Percentiles rank a stretch among this genome's conserved stretches.
Conservation (phyloP, 441 rosid species). For the Iberis amara region DNA sequence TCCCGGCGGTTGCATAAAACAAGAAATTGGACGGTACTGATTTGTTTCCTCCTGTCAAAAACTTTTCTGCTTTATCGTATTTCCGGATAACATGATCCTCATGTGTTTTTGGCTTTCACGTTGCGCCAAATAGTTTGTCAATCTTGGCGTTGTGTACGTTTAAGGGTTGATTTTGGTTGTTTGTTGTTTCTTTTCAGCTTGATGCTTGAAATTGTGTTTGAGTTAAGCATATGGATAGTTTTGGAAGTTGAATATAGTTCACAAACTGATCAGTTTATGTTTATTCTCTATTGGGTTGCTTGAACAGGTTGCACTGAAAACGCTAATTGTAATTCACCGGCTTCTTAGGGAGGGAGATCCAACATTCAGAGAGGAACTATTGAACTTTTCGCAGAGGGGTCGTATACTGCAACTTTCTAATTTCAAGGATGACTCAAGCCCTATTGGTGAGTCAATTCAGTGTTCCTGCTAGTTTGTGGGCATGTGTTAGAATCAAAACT, state of each 20-base stretch:
- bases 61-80: too few relatives aligned
- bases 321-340: slow-evolving; percentile 85
- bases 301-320: slow-evolving; percentile 85
- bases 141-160: too few relatives aligned
- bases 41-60: not conserved
- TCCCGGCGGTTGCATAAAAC: slow-evolving; percentile 70
- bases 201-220: not conserved
- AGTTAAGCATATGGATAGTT: not conserved
- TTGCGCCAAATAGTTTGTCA: not conserved
- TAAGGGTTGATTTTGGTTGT: too few relatives aligned
- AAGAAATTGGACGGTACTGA: slow-evolving; percentile 70
- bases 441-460: slow-evolving; percentile 51
- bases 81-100: too few relatives aligned
- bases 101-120: not conserved
- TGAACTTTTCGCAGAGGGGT: slow-evolving; percentile 74
- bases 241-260: not conserved
- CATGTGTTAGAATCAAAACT: not conserved
- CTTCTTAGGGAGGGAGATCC: slow-evolving; percentile 89
- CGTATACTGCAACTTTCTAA: slow-evolving; percentile 82
- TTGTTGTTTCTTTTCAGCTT: too few relatives aligned
- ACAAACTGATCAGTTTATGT: not conserved
- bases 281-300: not conserved
- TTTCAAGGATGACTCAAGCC: slow-evolving; percentile 97
- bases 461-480: slow-evolving; percentile 7
- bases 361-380: slow-evolving; percentile 76